Conservation (phyloP, 2,329 filamentous ascomycete genomes). For the Podosphaera fusca region DNA sequence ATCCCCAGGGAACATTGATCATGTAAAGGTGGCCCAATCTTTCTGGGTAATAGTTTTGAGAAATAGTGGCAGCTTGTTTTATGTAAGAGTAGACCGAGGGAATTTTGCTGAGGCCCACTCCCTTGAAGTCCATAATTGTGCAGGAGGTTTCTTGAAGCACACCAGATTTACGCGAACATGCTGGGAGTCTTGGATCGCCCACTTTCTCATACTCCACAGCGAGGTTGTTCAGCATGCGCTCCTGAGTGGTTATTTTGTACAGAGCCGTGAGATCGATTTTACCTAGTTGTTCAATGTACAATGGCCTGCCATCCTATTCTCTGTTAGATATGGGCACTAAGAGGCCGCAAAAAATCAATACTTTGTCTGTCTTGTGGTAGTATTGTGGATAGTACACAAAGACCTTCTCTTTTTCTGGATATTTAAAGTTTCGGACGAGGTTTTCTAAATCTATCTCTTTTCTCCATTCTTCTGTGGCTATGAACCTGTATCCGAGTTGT, state of each 20-base stretch:
- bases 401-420: conserved; percentile 62
- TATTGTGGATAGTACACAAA: conserved; percentile 93
- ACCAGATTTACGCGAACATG: conserved; percentile 79
- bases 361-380: conserved; percentile 92
- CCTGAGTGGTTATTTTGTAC: conserved; percentile 76
- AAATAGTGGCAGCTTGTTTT: conserved; percentile 62
- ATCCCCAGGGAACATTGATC: conserved; percentile 96
- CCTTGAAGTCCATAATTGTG: conserved; percentile 95
- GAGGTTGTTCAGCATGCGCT: conserved; percentile 91
- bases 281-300: conserved; percentile 93
- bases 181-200: conserved; percentile 75
- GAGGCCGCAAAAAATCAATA: conserved; percentile 13
- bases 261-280: conserved; percentile 77
- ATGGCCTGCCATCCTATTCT: conserved; percentile 54
- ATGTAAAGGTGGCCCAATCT: conserved; percentile 87
- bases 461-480: conserved; percentile 79
- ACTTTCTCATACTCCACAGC: conserved; percentile 96
- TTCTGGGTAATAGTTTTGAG: conserved; percentile 98
- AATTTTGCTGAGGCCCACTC: conserved; percentile 63
- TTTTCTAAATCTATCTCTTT: conserved; percentile 68
- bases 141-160: conserved; percentile 91
- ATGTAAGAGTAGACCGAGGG: conserved; percentile 76
- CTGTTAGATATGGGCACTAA: background rate
- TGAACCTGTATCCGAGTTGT: conserved; percentile 39
- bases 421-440: conserved; percentile 59